Evolutionary conservation across 2,329 filamentous ascomycete species (phyloP), one percentile per base, ranked within the genome.

Genomic region (Dryadomyces sulphureus): DNA sequence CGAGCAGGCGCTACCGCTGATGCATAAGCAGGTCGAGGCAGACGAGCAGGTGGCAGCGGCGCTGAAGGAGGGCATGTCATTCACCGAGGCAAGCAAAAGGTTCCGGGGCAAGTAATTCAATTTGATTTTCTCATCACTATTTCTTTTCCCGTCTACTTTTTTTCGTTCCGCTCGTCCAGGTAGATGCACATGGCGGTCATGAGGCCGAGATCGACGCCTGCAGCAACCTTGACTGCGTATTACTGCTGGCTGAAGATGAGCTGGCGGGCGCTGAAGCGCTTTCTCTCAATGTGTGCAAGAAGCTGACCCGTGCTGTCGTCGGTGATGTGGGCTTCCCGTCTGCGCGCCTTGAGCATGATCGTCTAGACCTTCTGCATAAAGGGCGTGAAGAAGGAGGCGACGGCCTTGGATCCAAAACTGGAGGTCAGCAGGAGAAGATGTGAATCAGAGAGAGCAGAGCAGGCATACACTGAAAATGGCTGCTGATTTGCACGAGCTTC

Each of bases 151-250:
- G 19, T n/a, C 12, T 14, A 32, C 11, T 74, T 67, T 41, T 77
- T 67, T 41, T 77, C 73, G 48, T 79, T 73, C 63, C 71, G 72
- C 68, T 84, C 79, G 52, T 84, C 81, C 49, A 84, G 62, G 49
- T 73, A 77, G 45, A 85, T 77, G 56, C 78, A 84, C 55, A 84
- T 64, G 11, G 80, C 81, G 0, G 69, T 75, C 52, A 84, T 72
- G 41, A 84, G 55, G 4, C 76, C 72, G 60, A 81, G 68, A 55
- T 86, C 81, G 6, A 82, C 74, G n/a, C 73, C 73, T 0, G 79
- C 75, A 1, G 77, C 78, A 5, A 84, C 68, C 1, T 67, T 68
- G 5, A 85, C 67, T 1, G 67, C 71, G 52, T 85, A 85, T 4
- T 77, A 80, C 61, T 84, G 77, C 61, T 79, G 69, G 9, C 69